Percentiles rank a stretch among this genome's conserved stretches.
Conservation (phyloP, 495 filamentous ascomycete genomes). For the Penicillium coffeae region DNA sequence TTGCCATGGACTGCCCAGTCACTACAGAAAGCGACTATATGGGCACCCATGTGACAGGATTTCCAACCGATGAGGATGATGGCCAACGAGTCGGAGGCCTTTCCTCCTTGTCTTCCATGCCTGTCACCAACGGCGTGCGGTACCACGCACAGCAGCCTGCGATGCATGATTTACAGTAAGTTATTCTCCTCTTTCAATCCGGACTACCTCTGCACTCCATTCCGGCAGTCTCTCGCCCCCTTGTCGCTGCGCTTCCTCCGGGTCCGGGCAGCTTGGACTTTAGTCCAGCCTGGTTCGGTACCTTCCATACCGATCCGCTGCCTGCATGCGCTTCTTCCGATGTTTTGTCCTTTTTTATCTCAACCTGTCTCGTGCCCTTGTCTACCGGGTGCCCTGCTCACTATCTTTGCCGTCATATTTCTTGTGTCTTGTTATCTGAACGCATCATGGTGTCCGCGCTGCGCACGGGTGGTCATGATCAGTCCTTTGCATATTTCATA, state of each 20-base stretch:
- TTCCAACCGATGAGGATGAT: slow-evolving; percentile 42
- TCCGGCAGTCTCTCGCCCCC: slow-evolving; percentile 28
- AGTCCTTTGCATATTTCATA: slow-evolving; percentile 5
- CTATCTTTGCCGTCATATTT: slow-evolving; percentile 8
- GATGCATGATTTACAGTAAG: slow-evolving; percentile 49
- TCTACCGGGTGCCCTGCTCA: slow-evolving; percentile 1
- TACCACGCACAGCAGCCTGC: slow-evolving; percentile 44
- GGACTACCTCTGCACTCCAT: slow-evolving; percentile 33
- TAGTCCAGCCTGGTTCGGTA: slow-evolving; percentile 27
- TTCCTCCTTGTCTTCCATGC: slow-evolving; percentile 41
- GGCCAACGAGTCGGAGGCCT: slow-evolving; percentile 41
- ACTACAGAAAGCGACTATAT: slow-evolving; percentile 43
- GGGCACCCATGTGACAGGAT: slow-evolving; percentile 32
- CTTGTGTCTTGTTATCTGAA: slow-evolving; percentile 3
- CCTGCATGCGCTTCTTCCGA: slow-evolving; percentile 29
- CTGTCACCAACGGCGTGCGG: slow-evolving; percentile 44
- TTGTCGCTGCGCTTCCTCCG: slow-evolving; percentile 38
- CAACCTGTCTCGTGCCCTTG: slow-evolving; percentile 12
- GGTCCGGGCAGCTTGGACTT: slow-evolving; percentile 31
- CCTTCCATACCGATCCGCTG: slow-evolving; percentile 29
- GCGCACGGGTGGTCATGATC: slow-evolving; percentile 11
- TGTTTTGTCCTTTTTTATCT: slow-evolving; percentile 22
- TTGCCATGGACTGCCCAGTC: slow-evolving; percentile 36
- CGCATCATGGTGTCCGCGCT: slow-evolving; percentile 17
- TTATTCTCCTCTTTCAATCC: slow-evolving; percentile 36